phyloP scores from a whole-genome alignment of 495 filamentous ascomycete genomes.

The Penicillium riverlandense region DNA sequence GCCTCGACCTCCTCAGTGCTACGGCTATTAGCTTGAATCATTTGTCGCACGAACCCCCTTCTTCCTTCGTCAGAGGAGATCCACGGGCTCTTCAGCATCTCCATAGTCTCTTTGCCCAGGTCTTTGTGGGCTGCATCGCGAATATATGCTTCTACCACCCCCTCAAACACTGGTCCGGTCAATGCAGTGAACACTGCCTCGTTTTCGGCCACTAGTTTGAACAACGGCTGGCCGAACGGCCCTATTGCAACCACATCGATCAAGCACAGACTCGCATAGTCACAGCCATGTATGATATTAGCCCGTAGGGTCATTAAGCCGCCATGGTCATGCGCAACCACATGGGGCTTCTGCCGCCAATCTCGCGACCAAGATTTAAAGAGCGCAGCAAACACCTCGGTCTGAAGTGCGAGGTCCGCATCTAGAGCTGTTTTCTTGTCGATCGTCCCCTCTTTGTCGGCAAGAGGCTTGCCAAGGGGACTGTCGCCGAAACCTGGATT shows the following conservation, averaged over 20 bases:
- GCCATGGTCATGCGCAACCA: conserved; percentile 28
- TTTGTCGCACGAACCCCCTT: conserved; percentile 17
- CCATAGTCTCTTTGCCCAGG: conserved; percentile 13
- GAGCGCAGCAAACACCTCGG: conserved; percentile 22
- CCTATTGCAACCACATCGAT: conserved; percentile 27
- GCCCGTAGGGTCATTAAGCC: conserved; percentile 23
- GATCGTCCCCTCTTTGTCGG: conserved; percentile 1
- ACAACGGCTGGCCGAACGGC: conserved; percentile 24
- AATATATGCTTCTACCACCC: conserved; percentile 23
- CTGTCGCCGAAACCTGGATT: conserved; percentile 27
- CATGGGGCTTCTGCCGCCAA: conserved; percentile 15
- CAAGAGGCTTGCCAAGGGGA: conserved; percentile 8
- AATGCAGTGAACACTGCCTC: conserved; percentile 17
- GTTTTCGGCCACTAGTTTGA: conserved; percentile 23
- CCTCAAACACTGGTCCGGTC: conserved; percentile 19
- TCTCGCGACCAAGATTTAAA: conserved; percentile 14
- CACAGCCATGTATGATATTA: conserved; percentile 15
- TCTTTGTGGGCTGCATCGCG: conserved; percentile 14
- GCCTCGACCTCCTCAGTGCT: conserved; percentile 19
- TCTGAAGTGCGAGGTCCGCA: conserved; percentile 16
- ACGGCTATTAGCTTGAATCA: conserved; percentile 22
- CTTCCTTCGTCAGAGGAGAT: conserved; percentile 11
- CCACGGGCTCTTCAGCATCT: conserved; percentile 21
- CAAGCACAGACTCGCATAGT: conserved; percentile 23
- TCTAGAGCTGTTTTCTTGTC: conserved; percentile 10